These are phyloP conservation scores for Venturia oleaginea DNA, from an alignment of 2,329 filamentous ascomycete genomes.

Conservation along the genomic window DNA sequence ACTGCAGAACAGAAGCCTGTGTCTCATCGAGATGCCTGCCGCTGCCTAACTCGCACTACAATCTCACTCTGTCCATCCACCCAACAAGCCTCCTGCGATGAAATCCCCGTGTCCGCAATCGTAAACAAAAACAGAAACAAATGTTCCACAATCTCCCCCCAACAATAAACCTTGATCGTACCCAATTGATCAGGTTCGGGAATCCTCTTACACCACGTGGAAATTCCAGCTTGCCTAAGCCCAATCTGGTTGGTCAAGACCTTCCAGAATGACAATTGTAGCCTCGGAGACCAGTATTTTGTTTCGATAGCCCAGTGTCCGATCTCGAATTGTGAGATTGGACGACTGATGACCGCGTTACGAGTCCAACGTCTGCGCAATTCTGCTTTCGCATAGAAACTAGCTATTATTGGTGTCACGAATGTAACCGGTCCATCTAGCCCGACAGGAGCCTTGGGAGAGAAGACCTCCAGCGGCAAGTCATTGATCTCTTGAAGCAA, in stretches of 20 bases:
- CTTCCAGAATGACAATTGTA: constrained; percentile 11
- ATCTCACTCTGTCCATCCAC: background rate
- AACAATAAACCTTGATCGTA: constrained; percentile 4
- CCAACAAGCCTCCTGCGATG: background rate
- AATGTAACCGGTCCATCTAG: background rate
- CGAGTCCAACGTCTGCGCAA: background rate
- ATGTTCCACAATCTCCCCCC: constrained; percentile 9
- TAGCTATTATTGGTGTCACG: background rate
- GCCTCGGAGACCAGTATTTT: background rate
- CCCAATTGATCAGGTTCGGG: constrained; percentile 5
- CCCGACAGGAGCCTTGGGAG: constrained; percentile 6
- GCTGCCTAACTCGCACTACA: background rate
- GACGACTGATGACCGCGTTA: background rate
- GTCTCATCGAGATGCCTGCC: background rate
- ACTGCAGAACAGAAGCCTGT: background rate
- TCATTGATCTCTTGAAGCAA: background rate
- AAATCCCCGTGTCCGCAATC: background rate
- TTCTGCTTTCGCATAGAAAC: background rate
- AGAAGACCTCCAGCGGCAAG: background rate
- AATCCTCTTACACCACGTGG: constrained; percentile 6
- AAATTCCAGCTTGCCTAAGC: constrained; percentile 1
- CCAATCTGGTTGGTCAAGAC: background rate
- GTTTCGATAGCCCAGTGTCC: constrained; percentile 7
- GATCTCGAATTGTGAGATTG: background rate
- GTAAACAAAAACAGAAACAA: constrained; percentile 4